Base-by-base conservation (phyloP, 345 rosid species). In the Eucalyptus microcorys region DNA sequence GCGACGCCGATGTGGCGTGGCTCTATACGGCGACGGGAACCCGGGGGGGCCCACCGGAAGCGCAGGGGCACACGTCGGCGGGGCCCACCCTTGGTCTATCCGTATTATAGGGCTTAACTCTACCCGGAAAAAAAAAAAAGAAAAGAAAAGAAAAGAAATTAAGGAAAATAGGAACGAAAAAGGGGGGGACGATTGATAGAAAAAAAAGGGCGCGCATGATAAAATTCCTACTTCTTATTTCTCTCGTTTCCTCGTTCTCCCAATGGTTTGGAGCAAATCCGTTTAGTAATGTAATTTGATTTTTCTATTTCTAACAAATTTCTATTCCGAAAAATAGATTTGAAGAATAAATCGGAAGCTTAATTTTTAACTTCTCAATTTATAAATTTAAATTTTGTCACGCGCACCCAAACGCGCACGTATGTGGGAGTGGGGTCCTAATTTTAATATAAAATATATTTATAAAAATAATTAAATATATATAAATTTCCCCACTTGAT, bases 191-290 rank as follows among this genome's bases (percentile, higher is more conserved):
- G 81, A 19, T 19, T 5, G 81, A 22, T 45, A 11, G 47, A 6
- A 76, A 76, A 37, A 76, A n/a, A n/a, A n/a, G 16, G 49, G 16
- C 2, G 6, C 5, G 49, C 16, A 48, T 49, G 49, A 49, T 49
- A 49, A 49, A 49, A 49, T 14, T 49, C 13, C 5, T 48, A 4
- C 2, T 48, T 48, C 49, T 6, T 4, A 48, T 48, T 48, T 48
- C 2, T 48, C n/a, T n/a, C n/a, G n/a, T n/a, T n/a, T n/a, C n/a
- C n/a, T n/a, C n/a, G n/a, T n/a, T n/a, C n/a, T n/a, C n/a, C n/a
- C n/a, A n/a, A n/a, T n/a, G n/a, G n/a, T n/a, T 48, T 48, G 5
- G 5, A 4, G 12, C 0, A 48, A 48, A 12, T 47, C 1, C 0
- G 49, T 47, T 47, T 11, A 4, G 4, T 45, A 10, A 47, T 1